Conservation (phyloP, 225 moss, liverwort and hornwort species). For the Sphagnum tenellum region DNA sequence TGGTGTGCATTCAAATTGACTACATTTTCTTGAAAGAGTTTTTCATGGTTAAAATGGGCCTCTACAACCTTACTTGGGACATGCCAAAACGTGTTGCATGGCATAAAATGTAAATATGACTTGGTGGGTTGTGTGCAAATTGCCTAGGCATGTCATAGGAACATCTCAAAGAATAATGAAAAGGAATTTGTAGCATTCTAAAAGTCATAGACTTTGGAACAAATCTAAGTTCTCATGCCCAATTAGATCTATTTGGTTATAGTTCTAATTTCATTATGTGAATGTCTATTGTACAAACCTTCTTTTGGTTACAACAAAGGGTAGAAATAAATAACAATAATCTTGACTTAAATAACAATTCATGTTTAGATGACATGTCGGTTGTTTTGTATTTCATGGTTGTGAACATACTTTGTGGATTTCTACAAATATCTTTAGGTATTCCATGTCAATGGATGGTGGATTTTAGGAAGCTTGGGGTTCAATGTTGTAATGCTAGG, state of each 20-base stretch:
- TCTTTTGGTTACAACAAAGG: background rate
- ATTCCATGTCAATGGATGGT: conserved; percentile 85
- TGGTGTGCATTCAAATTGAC: conserved; percentile 92
- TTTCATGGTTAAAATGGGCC: conserved; percentile 89
- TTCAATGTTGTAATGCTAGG: conserved; percentile 27
- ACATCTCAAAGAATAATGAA: too few relatives aligned
- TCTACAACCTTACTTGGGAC: too few relatives aligned
- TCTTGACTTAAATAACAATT: background rate
- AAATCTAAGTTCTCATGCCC: too few relatives aligned
- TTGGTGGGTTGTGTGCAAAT: too few relatives aligned
- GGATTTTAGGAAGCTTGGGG: conserved; percentile 41
- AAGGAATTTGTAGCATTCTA: too few relatives aligned
- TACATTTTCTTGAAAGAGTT: conserved; percentile 97
- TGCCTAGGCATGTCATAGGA: too few relatives aligned
- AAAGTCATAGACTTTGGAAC: too few relatives aligned
- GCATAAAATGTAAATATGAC: too few relatives aligned
- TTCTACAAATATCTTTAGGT: conserved; percentile 27
- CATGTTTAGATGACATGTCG: background rate
- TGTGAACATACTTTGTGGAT: background rate
- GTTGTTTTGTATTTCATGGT: background rate
- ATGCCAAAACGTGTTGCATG: too few relatives aligned
- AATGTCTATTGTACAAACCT: too few relatives aligned
- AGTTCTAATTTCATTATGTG: too few relatives aligned
- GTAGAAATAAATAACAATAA: background rate
- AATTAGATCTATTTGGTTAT: too few relatives aligned